Evolutionary conservation across 805 yeast species (phyloP).

Genomic region (Ogataea methanolica): DNA sequence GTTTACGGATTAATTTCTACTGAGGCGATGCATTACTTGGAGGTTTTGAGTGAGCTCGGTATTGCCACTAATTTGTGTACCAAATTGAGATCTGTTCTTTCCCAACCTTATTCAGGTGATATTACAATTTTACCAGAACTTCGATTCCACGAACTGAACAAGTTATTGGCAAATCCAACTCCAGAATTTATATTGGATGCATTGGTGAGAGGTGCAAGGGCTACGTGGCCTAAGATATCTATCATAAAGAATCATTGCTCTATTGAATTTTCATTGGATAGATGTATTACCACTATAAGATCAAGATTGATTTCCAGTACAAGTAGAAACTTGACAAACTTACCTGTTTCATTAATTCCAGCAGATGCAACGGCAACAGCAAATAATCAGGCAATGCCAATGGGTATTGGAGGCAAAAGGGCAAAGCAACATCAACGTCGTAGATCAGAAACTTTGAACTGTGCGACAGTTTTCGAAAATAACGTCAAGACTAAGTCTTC

Average conservation of each 20-base stretch:
- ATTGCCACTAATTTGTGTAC: conserved; percentile 67
- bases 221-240: conserved; percentile 91
- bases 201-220: conserved; percentile 77
- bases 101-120: conserved; percentile 90
- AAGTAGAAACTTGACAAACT: conserved; percentile 7
- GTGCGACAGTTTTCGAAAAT: conserved; percentile 6
- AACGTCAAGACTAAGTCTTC: conserved; percentile 4
- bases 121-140: conserved; percentile 86
- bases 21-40: conserved; percentile 76
- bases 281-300: conserved; percentile 64
- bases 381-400: neutral
- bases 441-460: conserved; percentile 13
- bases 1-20: conserved; percentile 56
- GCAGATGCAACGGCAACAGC: neutral
- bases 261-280: conserved; percentile 81
- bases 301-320: conserved; percentile 48
- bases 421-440: conserved; percentile 10
- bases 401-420: neutral
- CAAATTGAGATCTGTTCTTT: conserved; percentile 67
- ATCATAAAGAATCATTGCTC: conserved; percentile 86
- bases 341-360: conserved; percentile 15
- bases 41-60: conserved; percentile 71
- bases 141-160: conserved; percentile 50
- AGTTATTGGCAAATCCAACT: conserved; percentile 75
- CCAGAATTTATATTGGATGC: conserved; percentile 68